Evolutionary conservation across 495 filamentous ascomycete genomes (phyloP).

Genomic region (Physcia stellaris): DNA sequence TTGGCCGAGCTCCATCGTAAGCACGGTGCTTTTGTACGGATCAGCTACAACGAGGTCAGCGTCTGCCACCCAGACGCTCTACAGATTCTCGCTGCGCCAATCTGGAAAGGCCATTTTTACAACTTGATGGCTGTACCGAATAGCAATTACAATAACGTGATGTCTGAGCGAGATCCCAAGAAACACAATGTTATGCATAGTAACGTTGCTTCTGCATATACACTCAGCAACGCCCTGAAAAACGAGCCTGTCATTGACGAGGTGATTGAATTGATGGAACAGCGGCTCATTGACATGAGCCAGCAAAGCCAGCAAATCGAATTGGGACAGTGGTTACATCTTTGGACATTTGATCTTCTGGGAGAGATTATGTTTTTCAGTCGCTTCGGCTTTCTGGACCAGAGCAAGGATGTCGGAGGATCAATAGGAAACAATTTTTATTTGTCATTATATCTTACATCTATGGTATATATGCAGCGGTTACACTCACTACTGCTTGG

Average conservation of each 20-base stretch:
- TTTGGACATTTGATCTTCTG: constrained; percentile 23
- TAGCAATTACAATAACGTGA: neutral
- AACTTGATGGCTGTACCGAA: constrained; percentile 21
- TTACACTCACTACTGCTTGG: no score
- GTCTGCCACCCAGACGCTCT: constrained; percentile 32
- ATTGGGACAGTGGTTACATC: constrained; percentile 26
- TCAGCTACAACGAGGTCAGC: constrained; percentile 34
- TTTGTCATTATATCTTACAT: no score
- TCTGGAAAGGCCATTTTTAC: constrained; percentile 18
- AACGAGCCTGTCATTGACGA: constrained; percentile 26
- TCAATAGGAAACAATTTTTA: no score
- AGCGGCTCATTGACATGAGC: constrained; percentile 19
- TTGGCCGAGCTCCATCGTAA: neutral
- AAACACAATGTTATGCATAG: constrained; percentile 21
- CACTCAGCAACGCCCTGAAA: constrained; percentile 28
- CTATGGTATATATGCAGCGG: no score
- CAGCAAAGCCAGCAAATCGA: constrained; percentile 12
- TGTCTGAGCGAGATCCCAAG: constrained; percentile 21
- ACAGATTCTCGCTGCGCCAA: constrained; percentile 13
- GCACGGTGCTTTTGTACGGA: constrained; percentile 31
- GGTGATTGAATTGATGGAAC: constrained; percentile 19
- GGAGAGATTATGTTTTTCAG: constrained; percentile 24
- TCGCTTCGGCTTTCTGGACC: no score
- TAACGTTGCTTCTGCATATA: constrained; percentile 25
- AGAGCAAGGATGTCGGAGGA: no score